Evolutionary conservation across 2,329 filamentous ascomycete species (phyloP), one percentile per base, ranked within the genome.

Genomic region (Ceratocystis huliohia): DNA sequence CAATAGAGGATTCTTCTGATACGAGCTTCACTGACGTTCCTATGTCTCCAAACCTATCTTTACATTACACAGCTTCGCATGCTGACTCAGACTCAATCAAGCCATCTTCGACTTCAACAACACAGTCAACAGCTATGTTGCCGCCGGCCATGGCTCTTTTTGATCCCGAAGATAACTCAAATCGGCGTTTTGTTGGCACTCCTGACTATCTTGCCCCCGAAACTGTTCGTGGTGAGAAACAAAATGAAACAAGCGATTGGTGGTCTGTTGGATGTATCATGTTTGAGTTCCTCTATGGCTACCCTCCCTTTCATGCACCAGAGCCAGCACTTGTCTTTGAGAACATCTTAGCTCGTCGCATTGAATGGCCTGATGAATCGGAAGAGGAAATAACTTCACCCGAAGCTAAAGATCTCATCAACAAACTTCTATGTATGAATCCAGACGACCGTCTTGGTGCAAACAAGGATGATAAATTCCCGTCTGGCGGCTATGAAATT

Each of bases 221-320:
- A 74, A 99, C 95, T 0, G 96, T 99, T 73, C 92, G 91, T 70
- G 94, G 95, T 63, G 86, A 91, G 70, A 91, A 93, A 1, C 94
- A 99, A 75, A 94, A 99, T 73, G 93, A 97, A 75, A 94, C 93
- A 70, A 97, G 94, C 73, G 94, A 99, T 84, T 99, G 94, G 94
- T 99, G 94, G 94, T 97, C 94, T 25, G 82, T 99, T n/a, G 94
- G 94, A 0, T 99, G 95, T 74, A 97, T 99, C 71, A 79, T 97
- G 75, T 99, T 96, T 72, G 94, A 99, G 73, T 96, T 96, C 70
- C 78, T 99, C 1, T 97, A 90, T 73, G 94, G 94, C 0, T 88
- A 90, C 67, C 94, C 94, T 0, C 94, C 94, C 0, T 99, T 99
- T 75, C 91, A 97, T 74, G 94, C 91, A 0, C 80, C 82, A 22